Evolutionary conservation across 106 monocot genomes (phyloP), one percentile per base, ranked within the genome.

Genomic region (Phalaenopsis equestris): DNA sequence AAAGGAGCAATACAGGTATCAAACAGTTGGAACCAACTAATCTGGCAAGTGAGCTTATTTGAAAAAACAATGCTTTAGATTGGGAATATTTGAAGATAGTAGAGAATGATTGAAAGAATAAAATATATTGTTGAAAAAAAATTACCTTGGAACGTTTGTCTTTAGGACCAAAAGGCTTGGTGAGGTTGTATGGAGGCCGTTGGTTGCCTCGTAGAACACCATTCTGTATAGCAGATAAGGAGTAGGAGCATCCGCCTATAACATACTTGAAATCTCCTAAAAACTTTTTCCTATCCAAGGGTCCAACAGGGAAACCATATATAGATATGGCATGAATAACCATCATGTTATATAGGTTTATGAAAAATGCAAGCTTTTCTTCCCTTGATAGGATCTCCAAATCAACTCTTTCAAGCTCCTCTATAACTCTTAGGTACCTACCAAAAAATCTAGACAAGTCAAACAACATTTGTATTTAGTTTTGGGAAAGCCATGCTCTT

Each of bases 271-370:
- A 93, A 79, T 93, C 93, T 43, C 93, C 93, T 73, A 90, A 77
- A 78, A 90, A 89, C 64, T 82, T 92, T 88, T 91, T 87, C 74
- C 96, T 86, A 39, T 93, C 90, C 67, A 90, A 68, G 77, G 93
- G 65, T 73, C 89, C 80, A 83, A 61, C 72, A 75, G 96, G 96
- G 85, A 84, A 80, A 79, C 96, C 88, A 87, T 83, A 90, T 1
- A 84, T 77, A 48, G 91, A 77, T 82, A 90, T 89, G 41, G 91
- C 93, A 91, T 96, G 93, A 42, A 96, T 90, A 14, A 86, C 88
- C 93, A 96, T 96, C 93, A 93, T 96, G 72, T 96, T 96, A 55
- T 96, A 89, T 11, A 96, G 82, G 83, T 96, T 96, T 77, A 96
- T 91, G 73, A 96, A 96, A 75, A 96, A 96, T 43, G 96, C 86